These are phyloP conservation scores for Penicillium cataractarum DNA, from an alignment of 495 filamentous ascomycete species.

Conservation along the genomic window DNA sequence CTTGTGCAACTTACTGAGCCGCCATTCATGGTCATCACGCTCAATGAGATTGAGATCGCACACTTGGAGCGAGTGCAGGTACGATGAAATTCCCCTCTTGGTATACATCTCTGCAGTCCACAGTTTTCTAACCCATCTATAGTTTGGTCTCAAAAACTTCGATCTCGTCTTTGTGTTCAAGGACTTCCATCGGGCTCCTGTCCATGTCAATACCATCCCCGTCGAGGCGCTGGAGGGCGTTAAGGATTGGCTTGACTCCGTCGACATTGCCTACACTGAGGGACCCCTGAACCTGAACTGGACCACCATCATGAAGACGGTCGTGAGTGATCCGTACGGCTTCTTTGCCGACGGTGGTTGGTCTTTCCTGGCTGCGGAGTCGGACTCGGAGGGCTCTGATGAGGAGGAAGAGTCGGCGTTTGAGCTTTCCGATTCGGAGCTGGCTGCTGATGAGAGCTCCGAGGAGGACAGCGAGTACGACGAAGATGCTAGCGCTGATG, in stretches of 20 bases:
- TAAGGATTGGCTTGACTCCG: conserved; percentile 96
- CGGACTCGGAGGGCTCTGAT: conserved; percentile 79
- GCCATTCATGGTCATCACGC: conserved; percentile 90
- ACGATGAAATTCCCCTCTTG: conserved; percentile 15
- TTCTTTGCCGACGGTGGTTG: conserved; percentile 97
- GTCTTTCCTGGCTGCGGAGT: conserved; percentile 87
- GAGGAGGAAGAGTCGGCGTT: conserved; percentile 91
- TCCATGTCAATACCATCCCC: conserved; percentile 97
- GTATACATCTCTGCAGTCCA: background rate
- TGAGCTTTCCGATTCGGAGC: conserved; percentile 82
- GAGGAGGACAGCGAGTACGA: conserved; percentile 93
- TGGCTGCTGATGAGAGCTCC: conserved; percentile 78
- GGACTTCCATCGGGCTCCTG: conserved; percentile 84
- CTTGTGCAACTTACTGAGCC: conserved; percentile 98
- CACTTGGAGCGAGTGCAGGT: conserved; percentile 94
- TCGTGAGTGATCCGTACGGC: conserved; percentile 85
- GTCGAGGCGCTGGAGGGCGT: conserved; percentile 92
- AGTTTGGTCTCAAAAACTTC: conserved; percentile 98
- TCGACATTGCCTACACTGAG: conserved; percentile 92
- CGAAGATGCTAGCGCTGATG: conserved; percentile 82
- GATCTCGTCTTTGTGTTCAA: conserved; percentile 98
- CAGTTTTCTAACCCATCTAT: conserved; percentile 22
- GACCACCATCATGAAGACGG: conserved; percentile 99
- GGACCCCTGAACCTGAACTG: conserved; percentile 98
- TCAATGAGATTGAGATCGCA: conserved; percentile 94